These are phyloP conservation scores for Irpex sp. DNA, from an alignment of 1,284 basidiomycete genomes.

Conservation along the genomic window DNA sequence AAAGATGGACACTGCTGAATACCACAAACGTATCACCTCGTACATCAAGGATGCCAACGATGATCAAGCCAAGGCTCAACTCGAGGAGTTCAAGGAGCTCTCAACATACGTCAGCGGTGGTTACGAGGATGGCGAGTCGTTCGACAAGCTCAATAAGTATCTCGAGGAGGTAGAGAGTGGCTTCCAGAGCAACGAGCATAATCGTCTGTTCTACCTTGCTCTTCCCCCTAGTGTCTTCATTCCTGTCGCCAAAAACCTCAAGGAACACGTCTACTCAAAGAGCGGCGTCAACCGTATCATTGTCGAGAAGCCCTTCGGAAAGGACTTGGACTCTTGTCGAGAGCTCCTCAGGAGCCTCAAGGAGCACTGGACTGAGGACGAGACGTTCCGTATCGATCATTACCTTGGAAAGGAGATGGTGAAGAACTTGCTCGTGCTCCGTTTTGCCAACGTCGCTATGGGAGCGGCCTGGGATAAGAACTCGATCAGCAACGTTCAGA, in stretches of 20 bases:
- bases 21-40: conserved; percentile 77
- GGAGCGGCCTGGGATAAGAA: conserved; percentile 91
- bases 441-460: conserved; percentile 91
- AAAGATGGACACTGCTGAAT: conserved; percentile 88
- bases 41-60: conserved; percentile 81
- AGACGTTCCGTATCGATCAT: conserved; percentile 97
- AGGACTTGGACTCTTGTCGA: conserved; percentile 85
- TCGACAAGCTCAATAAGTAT: conserved; percentile 73
- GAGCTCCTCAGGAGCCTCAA: conserved; percentile 79
- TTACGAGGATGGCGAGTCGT: conserved; percentile 83
- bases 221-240: conserved; percentile 94
- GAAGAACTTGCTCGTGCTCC: conserved; percentile 92
- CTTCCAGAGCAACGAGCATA: conserved; percentile 61
- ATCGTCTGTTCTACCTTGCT: conserved; percentile 92
- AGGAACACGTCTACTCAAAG: conserved; percentile 74
- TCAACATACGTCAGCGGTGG: conserved; percentile 82
- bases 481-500: conserved; percentile 92
- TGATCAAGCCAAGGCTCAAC: conserved; percentile 53
- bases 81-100: conserved; percentile 80
- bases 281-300: conserved; percentile 86
- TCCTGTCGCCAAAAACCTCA: conserved; percentile 80
- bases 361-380: conserved; percentile 88
- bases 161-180: conserved; percentile 75
- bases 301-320: conserved; percentile 96
- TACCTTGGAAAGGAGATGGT: conserved; percentile 99